Percentiles rank a stretch among this genome's conserved stretches.
phyloP scores from a whole-genome alignment of 345 rosid species.

The Brassica incana region DNA sequence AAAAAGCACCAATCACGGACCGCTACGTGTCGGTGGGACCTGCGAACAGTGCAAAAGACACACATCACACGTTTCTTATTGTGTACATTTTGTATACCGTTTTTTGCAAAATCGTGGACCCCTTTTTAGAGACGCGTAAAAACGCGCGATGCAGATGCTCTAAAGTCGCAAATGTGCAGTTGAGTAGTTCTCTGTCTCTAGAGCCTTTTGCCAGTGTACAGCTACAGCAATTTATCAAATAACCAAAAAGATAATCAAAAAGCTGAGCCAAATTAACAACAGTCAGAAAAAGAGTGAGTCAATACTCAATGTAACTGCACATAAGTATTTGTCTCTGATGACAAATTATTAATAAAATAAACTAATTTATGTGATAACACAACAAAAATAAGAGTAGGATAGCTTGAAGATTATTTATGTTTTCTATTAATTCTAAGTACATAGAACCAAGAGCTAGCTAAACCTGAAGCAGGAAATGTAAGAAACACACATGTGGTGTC shows the following conservation, averaged over 20 bases:
- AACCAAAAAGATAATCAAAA: background rate
- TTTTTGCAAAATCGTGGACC: too few relatives aligned
- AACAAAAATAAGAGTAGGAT: background rate
- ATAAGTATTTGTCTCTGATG: background rate
- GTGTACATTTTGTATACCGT: too few relatives aligned
- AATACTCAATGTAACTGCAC: background rate
- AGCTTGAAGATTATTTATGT: background rate
- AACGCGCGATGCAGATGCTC: too few relatives aligned
- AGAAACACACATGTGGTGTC: background rate
- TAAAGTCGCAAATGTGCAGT: background rate
- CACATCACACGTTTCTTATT: too few relatives aligned
- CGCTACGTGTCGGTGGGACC: too few relatives aligned
- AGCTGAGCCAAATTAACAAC: background rate
- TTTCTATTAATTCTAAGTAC: background rate
- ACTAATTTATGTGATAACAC: background rate
- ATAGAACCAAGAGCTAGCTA: too few relatives aligned
- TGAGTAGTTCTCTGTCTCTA: conserved; percentile 6
- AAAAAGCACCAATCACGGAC: too few relatives aligned
- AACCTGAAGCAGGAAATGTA: background rate
- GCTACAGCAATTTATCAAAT: conserved; percentile 9
- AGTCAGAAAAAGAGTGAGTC: background rate
- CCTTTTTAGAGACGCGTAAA: too few relatives aligned
- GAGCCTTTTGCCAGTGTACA: conserved; percentile 13
- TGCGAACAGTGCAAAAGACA: too few relatives aligned
- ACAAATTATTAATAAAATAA: background rate